Percentiles rank a stretch among this genome's conserved stretches.
Evolutionary conservation across 352 stramenopile species (phyloP).

Genomic region (Phytophthora parvispora): DNA sequence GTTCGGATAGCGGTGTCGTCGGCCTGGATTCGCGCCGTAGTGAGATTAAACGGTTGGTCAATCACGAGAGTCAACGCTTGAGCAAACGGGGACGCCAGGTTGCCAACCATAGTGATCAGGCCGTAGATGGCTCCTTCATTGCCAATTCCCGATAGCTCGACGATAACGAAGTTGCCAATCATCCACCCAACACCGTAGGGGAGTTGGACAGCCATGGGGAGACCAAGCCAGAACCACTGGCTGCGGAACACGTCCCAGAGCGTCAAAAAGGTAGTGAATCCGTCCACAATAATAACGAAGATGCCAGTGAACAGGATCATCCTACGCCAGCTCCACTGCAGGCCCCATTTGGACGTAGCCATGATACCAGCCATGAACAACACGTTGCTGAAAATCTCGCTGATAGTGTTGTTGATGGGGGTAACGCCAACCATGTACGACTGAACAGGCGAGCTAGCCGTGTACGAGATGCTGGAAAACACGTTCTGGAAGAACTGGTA

Average conservation of each 20-base stretch:
- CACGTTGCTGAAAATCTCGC: slow-evolving; percentile 26
- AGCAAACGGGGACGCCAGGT: slow-evolving; percentile 42
- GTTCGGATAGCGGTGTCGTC: slow-evolving; percentile 41
- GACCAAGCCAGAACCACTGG: slow-evolving; percentile 46
- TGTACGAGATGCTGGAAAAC: slow-evolving; percentile 38
- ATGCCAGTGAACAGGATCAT: slow-evolving; percentile 35
- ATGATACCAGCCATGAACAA: slow-evolving; percentile 35
- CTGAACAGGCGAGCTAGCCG: slow-evolving; percentile 22
- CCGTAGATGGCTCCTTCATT: slow-evolving; percentile 51
- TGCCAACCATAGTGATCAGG: slow-evolving; percentile 47
- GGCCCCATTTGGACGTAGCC: slow-evolving; percentile 34
- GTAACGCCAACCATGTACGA: slow-evolving; percentile 36
- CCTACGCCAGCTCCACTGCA: slow-evolving; percentile 45
- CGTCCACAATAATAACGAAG: slow-evolving; percentile 28
- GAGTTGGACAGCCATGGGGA: slow-evolving; percentile 36
- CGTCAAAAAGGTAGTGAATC: slow-evolving; percentile 38
- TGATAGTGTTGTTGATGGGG: slow-evolving; percentile 40
- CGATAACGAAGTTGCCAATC: slow-evolving; percentile 39
- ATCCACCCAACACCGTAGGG: slow-evolving; percentile 43
- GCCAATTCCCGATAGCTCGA: slow-evolving; percentile 48
- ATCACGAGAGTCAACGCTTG: slow-evolving; percentile 37
- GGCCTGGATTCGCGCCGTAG: slow-evolving; percentile 35
- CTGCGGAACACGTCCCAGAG: slow-evolving; percentile 45
- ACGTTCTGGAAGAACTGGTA: slow-evolving; percentile 46
- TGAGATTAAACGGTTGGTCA: slow-evolving; percentile 36